Conservation (phyloP, 768 basidiomycete species). For the Hebeloma cylindrosporum region DNA sequence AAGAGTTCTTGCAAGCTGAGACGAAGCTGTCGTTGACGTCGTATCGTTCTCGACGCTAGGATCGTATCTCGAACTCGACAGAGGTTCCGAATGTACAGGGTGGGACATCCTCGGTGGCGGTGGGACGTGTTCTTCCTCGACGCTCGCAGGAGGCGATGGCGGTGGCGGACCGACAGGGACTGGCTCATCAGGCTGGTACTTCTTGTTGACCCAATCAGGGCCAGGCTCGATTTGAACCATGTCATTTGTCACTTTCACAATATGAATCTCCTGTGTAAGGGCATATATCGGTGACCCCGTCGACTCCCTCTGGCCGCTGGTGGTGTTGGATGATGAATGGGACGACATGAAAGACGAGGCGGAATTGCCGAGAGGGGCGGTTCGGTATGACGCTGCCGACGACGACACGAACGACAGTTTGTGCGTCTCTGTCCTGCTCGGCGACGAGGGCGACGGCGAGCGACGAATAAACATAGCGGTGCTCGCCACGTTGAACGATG, state of each 20-base stretch:
- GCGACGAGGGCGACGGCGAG: constrained; percentile 27
- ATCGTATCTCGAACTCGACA: not conserved
- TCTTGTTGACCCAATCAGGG: constrained; percentile 35
- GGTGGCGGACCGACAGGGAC: constrained; percentile 53
- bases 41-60: too few relatives aligned
- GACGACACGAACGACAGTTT: constrained; percentile 29
- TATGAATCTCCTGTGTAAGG: constrained; percentile 47
- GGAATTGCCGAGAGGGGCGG: constrained; percentile 27
- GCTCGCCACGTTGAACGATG: constrained; percentile 11
- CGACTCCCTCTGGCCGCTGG: not conserved
- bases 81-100: constrained; percentile 1
- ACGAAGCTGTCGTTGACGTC: too few relatives aligned
- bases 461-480: constrained; percentile 17
- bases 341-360: constrained; percentile 22
- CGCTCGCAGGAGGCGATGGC: constrained; percentile 42
- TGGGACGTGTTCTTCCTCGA: constrained; percentile 19
- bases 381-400: constrained; percentile 36
- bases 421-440: constrained; percentile 14
- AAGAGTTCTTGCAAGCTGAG: too few relatives aligned
- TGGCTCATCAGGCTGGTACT: constrained; percentile 11
- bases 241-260: constrained; percentile 54
- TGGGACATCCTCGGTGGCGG: constrained; percentile 5
- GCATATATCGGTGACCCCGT: constrained; percentile 21
- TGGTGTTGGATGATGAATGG: constrained; percentile 23
- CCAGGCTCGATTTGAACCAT: constrained; percentile 41